Conservation (phyloP, 176 grass and related monocot genomes). For the Saccharum spontaneum region DNA sequence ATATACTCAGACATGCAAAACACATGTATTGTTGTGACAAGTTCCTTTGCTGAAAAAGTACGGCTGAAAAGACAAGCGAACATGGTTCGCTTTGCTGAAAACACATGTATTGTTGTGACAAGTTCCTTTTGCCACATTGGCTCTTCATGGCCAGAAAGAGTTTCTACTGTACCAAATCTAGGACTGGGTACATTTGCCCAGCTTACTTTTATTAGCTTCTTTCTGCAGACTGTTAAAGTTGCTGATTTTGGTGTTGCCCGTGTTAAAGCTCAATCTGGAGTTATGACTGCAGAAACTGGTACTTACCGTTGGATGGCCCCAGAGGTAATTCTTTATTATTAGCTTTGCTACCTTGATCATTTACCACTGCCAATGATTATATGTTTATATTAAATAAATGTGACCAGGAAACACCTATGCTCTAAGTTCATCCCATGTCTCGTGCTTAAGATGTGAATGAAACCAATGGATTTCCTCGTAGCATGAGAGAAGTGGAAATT, state of each 20-base stretch:
- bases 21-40: background rate
- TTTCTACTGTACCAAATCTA: background rate
- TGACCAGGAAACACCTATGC: background rate
- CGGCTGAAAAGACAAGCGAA: too few relatives aligned
- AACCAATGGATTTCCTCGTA: background rate
- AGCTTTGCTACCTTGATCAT: background rate
- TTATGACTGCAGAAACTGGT: conserved; percentile 99
- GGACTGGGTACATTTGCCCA: conserved; percentile 7
- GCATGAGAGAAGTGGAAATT: background rate
- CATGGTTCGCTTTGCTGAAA: background rate
- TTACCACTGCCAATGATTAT: conserved; percentile 21
- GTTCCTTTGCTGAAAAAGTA: background rate
- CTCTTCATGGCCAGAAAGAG: background rate
- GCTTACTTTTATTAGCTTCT: conserved; percentile 5
- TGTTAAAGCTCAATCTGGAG: conserved; percentile 93
- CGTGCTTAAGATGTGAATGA: background rate
- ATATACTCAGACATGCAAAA: conserved; percentile 13
- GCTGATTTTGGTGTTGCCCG: conserved; percentile 99
- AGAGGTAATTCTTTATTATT: conserved; percentile 61
- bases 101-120: conserved; percentile 1
- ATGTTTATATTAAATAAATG: conserved; percentile 25
- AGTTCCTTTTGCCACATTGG: background rate
- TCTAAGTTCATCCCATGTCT: background rate
- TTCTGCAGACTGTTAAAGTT: conserved; percentile 82
- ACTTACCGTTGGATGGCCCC: conserved; percentile 99